These are phyloP conservation scores for Ustilago trichophora DNA, from an alignment of 1,284 basidiomycete genomes.

Conservation along the genomic window DNA sequence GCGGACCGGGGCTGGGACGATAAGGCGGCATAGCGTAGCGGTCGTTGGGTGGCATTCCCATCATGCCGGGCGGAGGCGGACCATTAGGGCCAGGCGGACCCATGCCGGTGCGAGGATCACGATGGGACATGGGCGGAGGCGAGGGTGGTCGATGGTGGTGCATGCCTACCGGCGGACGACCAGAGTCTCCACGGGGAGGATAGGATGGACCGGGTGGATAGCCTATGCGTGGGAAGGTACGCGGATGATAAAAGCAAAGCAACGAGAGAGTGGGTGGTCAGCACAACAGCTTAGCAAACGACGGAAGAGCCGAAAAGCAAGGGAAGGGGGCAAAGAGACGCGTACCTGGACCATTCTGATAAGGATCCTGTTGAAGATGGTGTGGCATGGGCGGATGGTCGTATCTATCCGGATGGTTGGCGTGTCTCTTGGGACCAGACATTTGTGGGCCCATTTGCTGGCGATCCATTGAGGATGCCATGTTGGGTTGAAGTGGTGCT, in stretches of 20 bases:
- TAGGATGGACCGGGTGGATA: conserved; percentile 41
- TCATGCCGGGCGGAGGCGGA: conserved; percentile 40
- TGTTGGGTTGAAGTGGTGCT: conserved; percentile 3
- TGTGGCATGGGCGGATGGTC: conserved; percentile 48
- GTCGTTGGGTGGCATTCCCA: conserved; percentile 39
- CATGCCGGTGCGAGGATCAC: conserved; percentile 34
- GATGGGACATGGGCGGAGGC: conserved; percentile 42
- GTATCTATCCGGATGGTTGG: conserved; percentile 41
- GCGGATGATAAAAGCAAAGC: too few relatives aligned
- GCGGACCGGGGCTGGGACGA: conserved; percentile 32
- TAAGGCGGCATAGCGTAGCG: conserved; percentile 41
- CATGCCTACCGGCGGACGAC: conserved; percentile 30
- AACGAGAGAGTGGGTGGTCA: too few relatives aligned
- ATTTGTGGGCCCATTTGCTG: conserved; percentile 42
- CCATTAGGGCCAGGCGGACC: conserved; percentile 31
- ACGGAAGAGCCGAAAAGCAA: not conserved
- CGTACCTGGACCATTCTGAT: conserved; percentile 42
- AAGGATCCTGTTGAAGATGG: conserved; percentile 38
- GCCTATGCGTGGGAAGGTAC: conserved; percentile 7
- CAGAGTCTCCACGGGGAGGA: conserved; percentile 26
- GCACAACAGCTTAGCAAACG: too few relatives aligned
- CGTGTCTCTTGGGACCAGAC: conserved; percentile 31
- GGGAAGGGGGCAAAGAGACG: not conserved
- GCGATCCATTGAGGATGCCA: conserved; percentile 48
- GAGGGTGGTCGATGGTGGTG: conserved; percentile 43